These are phyloP conservation scores for Nothophaeocryptopus gaeumannii DNA, from an alignment of 2,329 filamentous ascomycete species.

Conservation along the genomic window DNA sequence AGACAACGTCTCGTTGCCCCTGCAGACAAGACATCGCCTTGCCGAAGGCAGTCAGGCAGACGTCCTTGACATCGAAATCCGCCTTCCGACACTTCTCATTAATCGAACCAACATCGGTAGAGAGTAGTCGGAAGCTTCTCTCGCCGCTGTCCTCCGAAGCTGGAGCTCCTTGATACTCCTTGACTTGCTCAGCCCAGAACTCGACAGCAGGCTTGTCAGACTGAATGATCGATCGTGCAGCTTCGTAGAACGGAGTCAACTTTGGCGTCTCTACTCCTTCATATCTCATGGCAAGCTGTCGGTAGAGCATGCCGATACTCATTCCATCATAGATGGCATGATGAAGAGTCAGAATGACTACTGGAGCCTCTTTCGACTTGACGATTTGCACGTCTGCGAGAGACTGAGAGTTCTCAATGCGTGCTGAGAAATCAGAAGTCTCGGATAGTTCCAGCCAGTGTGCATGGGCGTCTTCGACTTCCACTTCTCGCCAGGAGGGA, in stretches of 20 bases:
- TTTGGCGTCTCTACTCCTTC: neutral
- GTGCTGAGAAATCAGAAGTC: slow-evolving; percentile 7
- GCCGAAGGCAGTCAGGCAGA: slow-evolving; percentile 11
- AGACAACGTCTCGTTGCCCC: slow-evolving; percentile 15
- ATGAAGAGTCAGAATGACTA: slow-evolving; percentile 18
- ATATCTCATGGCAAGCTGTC: slow-evolving; percentile 10
- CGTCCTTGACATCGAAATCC: slow-evolving; percentile 14
- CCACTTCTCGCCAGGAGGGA: slow-evolving; percentile 2
- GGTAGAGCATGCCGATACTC: slow-evolving; percentile 16
- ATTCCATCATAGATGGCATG: slow-evolving; percentile 22
- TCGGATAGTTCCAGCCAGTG: slow-evolving; percentile 10
- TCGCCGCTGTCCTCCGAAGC: neutral
- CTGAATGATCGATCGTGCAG: slow-evolving; percentile 9
- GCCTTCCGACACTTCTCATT: slow-evolving; percentile 8
- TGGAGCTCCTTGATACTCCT: slow-evolving; percentile 10
- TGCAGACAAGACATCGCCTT: slow-evolving; percentile 14
- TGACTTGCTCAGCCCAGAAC: slow-evolving; percentile 16
- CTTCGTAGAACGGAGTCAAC: slow-evolving; percentile 14
- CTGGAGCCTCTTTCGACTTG: neutral
- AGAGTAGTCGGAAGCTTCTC: neutral
- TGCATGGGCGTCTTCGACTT: slow-evolving; percentile 1
- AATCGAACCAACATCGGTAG: slow-evolving; percentile 1
- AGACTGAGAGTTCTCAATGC: slow-evolving; percentile 2
- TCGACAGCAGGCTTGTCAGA: slow-evolving; percentile 9
- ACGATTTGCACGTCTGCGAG: slow-evolving; percentile 8